A percentile compares a stretch with the other conserved stretches of the same genome.
Conservation (phyloP, 208 protist genomes). For the Crithidia fasciculata region DNA sequence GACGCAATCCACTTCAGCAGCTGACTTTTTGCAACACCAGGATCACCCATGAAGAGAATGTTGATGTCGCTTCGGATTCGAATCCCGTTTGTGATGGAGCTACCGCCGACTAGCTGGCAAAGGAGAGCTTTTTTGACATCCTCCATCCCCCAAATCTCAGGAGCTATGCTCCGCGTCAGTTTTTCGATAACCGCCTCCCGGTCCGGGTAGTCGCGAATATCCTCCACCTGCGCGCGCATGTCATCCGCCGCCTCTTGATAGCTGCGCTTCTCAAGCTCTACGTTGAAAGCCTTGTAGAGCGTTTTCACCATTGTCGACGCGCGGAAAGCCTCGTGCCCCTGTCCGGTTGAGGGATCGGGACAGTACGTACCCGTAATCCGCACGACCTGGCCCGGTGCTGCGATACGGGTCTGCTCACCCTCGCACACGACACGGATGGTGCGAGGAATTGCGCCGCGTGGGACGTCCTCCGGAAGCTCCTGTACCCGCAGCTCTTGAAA, state of each 20-base stretch:
- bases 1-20: conserved; percentile 98
- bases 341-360: conserved; percentile 82
- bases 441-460: conserved; percentile 85
- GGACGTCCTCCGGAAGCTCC: conserved; percentile 89
- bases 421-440: conserved; percentile 88
- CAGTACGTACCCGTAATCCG: conserved; percentile 84
- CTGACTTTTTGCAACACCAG: conserved; percentile 99
- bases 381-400: conserved; percentile 81
- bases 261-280: conserved; percentile 86
- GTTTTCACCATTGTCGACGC: conserved; percentile 90
- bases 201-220: conserved; percentile 79
- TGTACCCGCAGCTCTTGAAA: conserved; percentile 90
- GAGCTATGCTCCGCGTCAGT: conserved; percentile 94
- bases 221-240: conserved; percentile 67
- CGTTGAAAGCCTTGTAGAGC: conserved; percentile 71
- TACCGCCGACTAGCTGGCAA: conserved; percentile 98
- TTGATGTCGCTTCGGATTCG: conserved; percentile 98
- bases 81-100: conserved; percentile 96
- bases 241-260: conserved; percentile 85
- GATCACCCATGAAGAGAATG: conserved; percentile 99
- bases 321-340: conserved; percentile 82
- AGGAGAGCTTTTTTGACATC: conserved; percentile 99
- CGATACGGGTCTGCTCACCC: conserved; percentile 82
- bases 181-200: conserved; percentile 96
- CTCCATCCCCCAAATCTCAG: conserved; percentile 98